Conservation (phyloP, 225 moss, liverwort and hornwort genomes). For the Sphagnum tenellum region DNA sequence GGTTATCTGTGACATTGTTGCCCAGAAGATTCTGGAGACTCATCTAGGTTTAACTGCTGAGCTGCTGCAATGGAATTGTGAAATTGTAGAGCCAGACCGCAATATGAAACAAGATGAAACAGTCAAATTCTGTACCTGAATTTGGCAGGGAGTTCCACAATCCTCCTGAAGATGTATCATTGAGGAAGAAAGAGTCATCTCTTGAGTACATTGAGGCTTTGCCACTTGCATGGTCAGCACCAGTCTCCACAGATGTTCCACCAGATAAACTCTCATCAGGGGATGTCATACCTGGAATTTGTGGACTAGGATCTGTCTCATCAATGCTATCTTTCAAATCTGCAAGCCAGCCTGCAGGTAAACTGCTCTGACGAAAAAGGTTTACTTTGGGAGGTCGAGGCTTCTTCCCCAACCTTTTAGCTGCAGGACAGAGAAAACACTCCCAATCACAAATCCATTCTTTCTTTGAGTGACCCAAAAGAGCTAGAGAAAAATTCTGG, state of each 20-base stretch:
- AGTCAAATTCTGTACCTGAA: slow-evolving; percentile 16
- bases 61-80: too few relatives aligned
- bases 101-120: too few relatives aligned
- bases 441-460: too few relatives aligned
- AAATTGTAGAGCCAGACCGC: too few relatives aligned
- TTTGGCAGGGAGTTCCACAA: slow-evolving; percentile 40
- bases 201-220: slow-evolving; percentile 40
- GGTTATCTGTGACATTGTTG: too few relatives aligned
- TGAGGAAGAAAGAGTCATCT: slow-evolving; percentile 29
- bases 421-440: too few relatives aligned
- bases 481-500: too few relatives aligned
- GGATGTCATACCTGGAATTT: slow-evolving; percentile 23
- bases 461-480: too few relatives aligned
- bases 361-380: slow-evolving; percentile 34
- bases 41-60: too few relatives aligned
- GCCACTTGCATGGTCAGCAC: slow-evolving; percentile 18
- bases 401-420: too few relatives aligned
- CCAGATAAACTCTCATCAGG: slow-evolving; percentile 21
- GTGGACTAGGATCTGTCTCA: slow-evolving; percentile 16
- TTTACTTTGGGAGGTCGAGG: slow-evolving; percentile 1
- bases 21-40: too few relatives aligned
- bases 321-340: slow-evolving; percentile 36
- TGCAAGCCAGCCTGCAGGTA: slow-evolving; percentile 31
- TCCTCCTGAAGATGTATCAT: slow-evolving; percentile 11
- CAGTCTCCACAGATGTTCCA: slow-evolving; percentile 19